Evolutionary conservation across 495 filamentous ascomycete species (phyloP).

Genomic region (Penicillium steckii): DNA sequence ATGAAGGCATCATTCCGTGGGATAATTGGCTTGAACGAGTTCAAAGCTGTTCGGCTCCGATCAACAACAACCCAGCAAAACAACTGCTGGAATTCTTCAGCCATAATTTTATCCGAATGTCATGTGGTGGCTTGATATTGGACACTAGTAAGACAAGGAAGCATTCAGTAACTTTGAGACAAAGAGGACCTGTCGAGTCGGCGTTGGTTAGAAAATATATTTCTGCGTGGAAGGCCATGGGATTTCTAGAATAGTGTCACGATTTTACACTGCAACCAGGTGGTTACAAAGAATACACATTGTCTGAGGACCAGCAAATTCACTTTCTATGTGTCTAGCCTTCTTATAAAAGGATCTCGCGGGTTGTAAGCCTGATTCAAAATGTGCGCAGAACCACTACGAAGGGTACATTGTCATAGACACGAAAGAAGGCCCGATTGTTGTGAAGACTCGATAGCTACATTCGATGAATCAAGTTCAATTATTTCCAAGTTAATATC

Average conservation of each 20-base stretch:
- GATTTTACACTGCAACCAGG: no score
- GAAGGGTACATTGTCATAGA: no score
- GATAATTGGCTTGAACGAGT: slow-evolving; percentile 34
- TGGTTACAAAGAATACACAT: no score
- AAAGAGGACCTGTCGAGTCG: slow-evolving; percentile 28
- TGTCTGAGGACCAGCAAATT: no score
- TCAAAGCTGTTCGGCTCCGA: background rate
- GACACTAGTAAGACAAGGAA: slow-evolving; percentile 33
- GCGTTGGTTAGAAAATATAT: background rate
- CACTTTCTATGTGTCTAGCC: no score
- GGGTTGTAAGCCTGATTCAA: no score
- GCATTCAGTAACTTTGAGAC: slow-evolving; percentile 36
- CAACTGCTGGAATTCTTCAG: slow-evolving; percentile 45
- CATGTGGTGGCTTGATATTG: slow-evolving; percentile 47
- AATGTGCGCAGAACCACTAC: no score
- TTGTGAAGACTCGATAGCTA: no score
- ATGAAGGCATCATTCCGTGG: slow-evolving; percentile 25
- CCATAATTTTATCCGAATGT: slow-evolving; percentile 44
- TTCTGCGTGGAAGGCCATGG: background rate
- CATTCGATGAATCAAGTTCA: no score
- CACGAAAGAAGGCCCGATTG: no score
- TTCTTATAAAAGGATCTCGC: no score
- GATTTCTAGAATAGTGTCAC: slow-evolving; percentile 6
- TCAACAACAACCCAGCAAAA: slow-evolving; percentile 43
- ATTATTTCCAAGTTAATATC: no score